A percentile compares a stretch with the other conserved stretches of the same genome.
phyloP scores from a whole-genome alignment of 345 rosid genomes.

The Hibiscus tridactylites region DNA sequence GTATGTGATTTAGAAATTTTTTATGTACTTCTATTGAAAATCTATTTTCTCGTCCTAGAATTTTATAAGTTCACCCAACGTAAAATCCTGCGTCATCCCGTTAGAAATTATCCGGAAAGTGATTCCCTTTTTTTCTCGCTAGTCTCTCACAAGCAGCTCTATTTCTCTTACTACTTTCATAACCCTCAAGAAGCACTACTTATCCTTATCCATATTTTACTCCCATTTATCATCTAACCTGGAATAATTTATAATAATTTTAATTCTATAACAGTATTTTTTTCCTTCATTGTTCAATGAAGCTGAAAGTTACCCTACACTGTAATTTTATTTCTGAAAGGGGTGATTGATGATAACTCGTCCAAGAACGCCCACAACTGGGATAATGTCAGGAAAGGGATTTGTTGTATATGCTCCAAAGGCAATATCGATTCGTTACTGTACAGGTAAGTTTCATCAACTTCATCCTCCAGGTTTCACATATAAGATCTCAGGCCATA shows the following conservation, averaged over 20 bases:
- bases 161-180: neutral
- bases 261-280: too few species aligned
- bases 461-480: neutral
- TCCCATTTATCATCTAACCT: neutral
- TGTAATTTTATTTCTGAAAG: conserved; percentile 5
- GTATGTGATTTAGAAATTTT: too few species aligned
- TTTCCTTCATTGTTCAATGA: neutral
- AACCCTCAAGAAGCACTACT: neutral
- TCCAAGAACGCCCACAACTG: conserved; percentile 48
- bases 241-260: too few species aligned
- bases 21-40: too few species aligned
- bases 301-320: neutral
- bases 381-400: conserved; percentile 76
- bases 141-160: too few species aligned
- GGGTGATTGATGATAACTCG: conserved; percentile 25
- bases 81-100: neutral
- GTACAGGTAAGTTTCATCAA: conserved; percentile 51
- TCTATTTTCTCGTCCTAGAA: too few species aligned
- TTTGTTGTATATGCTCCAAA: conserved; percentile 67
- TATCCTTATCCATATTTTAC: neutral
- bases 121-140: neutral
- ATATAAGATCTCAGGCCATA: neutral
- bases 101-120: neutral
- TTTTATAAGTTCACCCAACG: too few species aligned
- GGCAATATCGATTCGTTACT: conserved; percentile 67